Evolutionary conservation across 768 basidiomycete species (phyloP), one percentile per base, ranked within the genome.

Genomic region (Tulasnella calospora): DNA sequence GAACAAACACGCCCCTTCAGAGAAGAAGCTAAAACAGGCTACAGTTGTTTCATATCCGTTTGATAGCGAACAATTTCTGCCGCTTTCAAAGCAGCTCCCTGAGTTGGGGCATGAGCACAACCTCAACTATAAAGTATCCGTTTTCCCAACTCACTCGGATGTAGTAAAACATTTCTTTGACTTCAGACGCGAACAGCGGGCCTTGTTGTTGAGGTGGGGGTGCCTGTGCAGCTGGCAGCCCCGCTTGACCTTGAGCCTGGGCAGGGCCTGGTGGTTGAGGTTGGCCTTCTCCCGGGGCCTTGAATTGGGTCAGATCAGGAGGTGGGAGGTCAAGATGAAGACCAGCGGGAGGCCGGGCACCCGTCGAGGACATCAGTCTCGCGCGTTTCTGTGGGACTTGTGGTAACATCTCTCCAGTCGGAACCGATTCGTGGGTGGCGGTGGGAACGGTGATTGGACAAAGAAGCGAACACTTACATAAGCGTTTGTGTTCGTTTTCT

Each of bases 31-130:
- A 17, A 30, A 33, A 12, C 12, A 13, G 30, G 90, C 80, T 82
- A 93, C 93, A 93, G 85, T 85, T 87, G 89, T 79, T 86, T 87
- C 67, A 89, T 85, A 80, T 93, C 91, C 0, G 88, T 86, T 81
- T 92, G 90, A 82, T 92, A 94, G 10, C 86, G 85, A 81, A 92
- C 91, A 21, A 94, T 86, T 81, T 93, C 89, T 7, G 89, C 92
- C 1, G 92, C 90, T 83, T 90, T 92, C 5, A 92, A 84, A 8
- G 90, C 87, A n/a, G 90, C 89, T 81, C 89, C 89, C 92, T 87
- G 76, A 27, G 78, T 47, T 41, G 38, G 23, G 61, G 33, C 12
- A 27, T 67, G 3, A 67, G 61, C n/a, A n/a, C 33, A 13, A 44
- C 41, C 61, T 67, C 61, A 12, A 7, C 23, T 33, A 2, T 17